Evolutionary conservation across 371 early-diverging fungal genomes (phyloP).

Genomic region (Mucor lusitanicus): DNA sequence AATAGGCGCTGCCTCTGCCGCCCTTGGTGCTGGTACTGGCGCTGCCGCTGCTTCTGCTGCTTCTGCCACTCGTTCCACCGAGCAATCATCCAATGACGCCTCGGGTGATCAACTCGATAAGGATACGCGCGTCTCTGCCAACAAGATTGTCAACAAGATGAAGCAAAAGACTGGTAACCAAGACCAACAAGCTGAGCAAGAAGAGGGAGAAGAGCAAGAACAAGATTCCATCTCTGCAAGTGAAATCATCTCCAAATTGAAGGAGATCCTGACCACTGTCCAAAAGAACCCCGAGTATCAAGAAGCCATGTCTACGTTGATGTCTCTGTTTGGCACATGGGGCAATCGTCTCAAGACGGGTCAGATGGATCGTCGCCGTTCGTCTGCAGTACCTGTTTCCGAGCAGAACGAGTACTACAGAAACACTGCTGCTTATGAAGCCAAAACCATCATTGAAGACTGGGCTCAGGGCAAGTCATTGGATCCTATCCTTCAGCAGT

Average conservation of each 20-base stretch:
- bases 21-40: neutral
- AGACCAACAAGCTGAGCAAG: neutral
- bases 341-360: conserved; percentile 21
- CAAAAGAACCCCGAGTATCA: conserved; percentile 48
- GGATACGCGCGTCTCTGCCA: neutral
- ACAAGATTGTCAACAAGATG: neutral
- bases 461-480: conserved; percentile 56
- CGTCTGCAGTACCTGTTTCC: conserved; percentile 1
- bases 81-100: neutral
- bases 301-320: conserved; percentile 35
- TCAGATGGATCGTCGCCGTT: conserved; percentile 4
- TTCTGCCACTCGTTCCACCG: neutral
- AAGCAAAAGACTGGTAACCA: neutral
- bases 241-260: neutral
- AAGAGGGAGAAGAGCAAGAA: neutral
- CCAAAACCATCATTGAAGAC: conserved; percentile 51
- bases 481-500: conserved; percentile 29
- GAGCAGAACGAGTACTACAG: conserved; percentile 10
- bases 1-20: neutral
- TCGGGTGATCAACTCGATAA: neutral
- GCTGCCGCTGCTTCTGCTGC: neutral
- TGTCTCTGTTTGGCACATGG: conserved; percentile 33
- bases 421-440: conserved; percentile 24
- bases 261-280: conserved; percentile 15
- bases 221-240: neutral